phyloP scores from a whole-genome alignment of 257 asterid species.

The Nicotiana knightiana region DNA sequence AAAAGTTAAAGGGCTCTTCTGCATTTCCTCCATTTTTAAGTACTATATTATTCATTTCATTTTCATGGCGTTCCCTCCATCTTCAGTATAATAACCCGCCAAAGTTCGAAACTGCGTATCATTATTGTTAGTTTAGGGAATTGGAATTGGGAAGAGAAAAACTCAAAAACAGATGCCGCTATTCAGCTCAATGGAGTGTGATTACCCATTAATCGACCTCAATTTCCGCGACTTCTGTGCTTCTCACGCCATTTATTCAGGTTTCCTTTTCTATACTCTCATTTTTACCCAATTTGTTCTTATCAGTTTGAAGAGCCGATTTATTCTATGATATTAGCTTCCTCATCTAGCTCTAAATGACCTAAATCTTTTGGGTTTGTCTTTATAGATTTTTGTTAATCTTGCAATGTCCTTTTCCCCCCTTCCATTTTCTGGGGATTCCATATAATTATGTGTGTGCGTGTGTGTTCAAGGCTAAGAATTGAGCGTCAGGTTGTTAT shows the following conservation, averaged over 20 bases:
- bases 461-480: background rate
- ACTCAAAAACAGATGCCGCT: slow-evolving; percentile 39
- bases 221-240: slow-evolving; percentile 58
- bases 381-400: background rate
- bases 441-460: background rate
- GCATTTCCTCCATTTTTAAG: background rate
- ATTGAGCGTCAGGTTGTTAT: background rate
- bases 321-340: background rate
- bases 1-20: too few species aligned
- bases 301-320: background rate
- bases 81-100: background rate
- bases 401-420: background rate
- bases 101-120: background rate
- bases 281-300: background rate
- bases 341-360: background rate
- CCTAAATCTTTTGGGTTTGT: background rate
- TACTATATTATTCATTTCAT: background rate
- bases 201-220: slow-evolving; percentile 55
- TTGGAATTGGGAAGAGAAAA: background rate
- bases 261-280: slow-evolving; percentile 23
- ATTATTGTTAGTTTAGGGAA: background rate
- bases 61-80: background rate
- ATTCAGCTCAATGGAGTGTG: slow-evolving; percentile 46
- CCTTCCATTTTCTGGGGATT: background rate
- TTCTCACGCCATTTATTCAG: slow-evolving; percentile 61